These are phyloP conservation scores for Geosmithia putterillii DNA, from an alignment of 2,329 filamentous ascomycete species.

Conservation along the genomic window DNA sequence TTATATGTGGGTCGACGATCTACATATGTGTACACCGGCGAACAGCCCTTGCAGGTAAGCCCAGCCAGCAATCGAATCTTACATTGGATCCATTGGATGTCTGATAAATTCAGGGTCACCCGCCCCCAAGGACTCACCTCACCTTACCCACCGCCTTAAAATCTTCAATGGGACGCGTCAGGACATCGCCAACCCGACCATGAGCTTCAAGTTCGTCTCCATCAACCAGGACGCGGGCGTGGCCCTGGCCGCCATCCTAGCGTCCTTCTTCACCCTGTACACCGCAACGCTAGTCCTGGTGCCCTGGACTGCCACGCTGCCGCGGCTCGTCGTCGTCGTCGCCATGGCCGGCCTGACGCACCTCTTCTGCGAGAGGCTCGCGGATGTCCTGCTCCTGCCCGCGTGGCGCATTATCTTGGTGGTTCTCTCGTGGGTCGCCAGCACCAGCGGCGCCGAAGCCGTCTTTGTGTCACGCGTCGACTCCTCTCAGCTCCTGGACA, in stretches of 20 bases:
- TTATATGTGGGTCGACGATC: too few species aligned
- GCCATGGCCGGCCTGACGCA: not conserved
- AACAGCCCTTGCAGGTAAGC: too few species aligned
- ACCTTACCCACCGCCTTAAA: too few species aligned
- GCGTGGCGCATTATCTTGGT: not conserved
- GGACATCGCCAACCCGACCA: too few species aligned
- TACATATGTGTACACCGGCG: too few species aligned
- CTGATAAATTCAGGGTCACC: too few species aligned
- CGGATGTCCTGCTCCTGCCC: not conserved
- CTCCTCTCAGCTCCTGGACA: not conserved
- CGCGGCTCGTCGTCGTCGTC: not conserved
- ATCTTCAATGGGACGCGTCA: too few species aligned
- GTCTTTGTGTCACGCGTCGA: not conserved
- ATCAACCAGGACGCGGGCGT: not conserved
- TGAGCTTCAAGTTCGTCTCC: too few species aligned
- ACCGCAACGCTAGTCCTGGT: not conserved
- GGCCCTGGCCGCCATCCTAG: not conserved
- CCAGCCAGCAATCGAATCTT: too few species aligned
- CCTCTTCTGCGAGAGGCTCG: not conserved
- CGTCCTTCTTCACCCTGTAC: not conserved
- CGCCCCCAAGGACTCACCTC: too few species aligned
- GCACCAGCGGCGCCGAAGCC: not conserved
- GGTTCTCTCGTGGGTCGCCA: not conserved
- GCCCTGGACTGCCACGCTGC: not conserved
- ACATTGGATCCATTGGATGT: too few species aligned